These are phyloP conservation scores for Ambrosiella xylebori DNA, from an alignment of 2,329 filamentous ascomycete genomes.

Conservation along the genomic window DNA sequence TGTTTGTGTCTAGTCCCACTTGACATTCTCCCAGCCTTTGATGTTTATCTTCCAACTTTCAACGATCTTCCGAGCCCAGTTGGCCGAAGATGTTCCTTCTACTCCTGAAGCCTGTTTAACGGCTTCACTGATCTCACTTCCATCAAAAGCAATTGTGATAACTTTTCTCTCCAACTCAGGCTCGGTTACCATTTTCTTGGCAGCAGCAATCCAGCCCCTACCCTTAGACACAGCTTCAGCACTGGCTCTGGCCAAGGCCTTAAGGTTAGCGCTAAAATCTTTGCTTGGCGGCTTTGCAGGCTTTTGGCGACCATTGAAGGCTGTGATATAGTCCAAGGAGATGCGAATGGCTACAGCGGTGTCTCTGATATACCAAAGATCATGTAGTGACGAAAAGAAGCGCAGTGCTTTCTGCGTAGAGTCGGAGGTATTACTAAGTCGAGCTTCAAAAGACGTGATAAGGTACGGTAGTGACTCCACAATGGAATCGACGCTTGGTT, in stretches of 20 bases:
- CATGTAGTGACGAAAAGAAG: constrained; percentile 20
- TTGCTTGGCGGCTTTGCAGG: constrained; percentile 24
- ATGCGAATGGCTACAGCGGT: constrained; percentile 21
- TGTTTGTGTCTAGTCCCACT: constrained; percentile 14
- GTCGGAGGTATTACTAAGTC: constrained; percentile 1
- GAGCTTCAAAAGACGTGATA: constrained; percentile 5
- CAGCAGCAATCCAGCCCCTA: constrained; percentile 17
- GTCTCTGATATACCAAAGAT: constrained; percentile 23
- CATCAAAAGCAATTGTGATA: constrained; percentile 35
- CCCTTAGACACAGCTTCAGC: constrained; percentile 21
- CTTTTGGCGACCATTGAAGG: constrained; percentile 24
- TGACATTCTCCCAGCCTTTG: constrained; percentile 17
- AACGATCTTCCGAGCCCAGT: constrained; percentile 15
- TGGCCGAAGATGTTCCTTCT: constrained; percentile 65
- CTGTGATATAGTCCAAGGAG: constrained; percentile 20
- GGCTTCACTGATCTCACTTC: constrained; percentile 64
- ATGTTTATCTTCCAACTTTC: constrained; percentile 16
- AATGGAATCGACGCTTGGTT: constrained; percentile 6
- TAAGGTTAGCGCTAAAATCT: constrained; percentile 21
- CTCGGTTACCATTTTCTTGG: constrained; percentile 19
- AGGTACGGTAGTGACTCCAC: constrained; percentile 7
- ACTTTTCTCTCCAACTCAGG: constrained; percentile 17
- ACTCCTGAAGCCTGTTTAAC: constrained; percentile 51
- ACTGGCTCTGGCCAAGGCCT: constrained; percentile 19
- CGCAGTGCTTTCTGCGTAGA: constrained; percentile 3